These are phyloP conservation scores for Sclerotinia minor DNA, from an alignment of 2,329 filamentous ascomycete species.

Conservation along the genomic window DNA sequence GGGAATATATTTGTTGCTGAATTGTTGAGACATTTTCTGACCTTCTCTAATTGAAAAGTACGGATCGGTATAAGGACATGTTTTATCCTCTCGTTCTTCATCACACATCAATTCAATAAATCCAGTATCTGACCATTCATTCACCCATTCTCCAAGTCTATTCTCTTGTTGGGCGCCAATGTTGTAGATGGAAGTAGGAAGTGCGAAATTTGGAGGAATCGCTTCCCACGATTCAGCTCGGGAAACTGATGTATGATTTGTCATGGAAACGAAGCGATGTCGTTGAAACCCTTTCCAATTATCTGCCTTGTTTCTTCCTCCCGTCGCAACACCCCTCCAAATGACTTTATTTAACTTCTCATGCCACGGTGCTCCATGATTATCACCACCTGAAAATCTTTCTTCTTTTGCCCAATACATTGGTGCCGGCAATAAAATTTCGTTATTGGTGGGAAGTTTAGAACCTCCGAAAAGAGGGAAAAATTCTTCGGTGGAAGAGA, in stretches of 20 bases:
- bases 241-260: slow-evolving; percentile 49
- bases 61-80: slow-evolving; percentile 47
- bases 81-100: slow-evolving; percentile 46
- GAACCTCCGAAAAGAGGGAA: slow-evolving; percentile 63
- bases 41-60: slow-evolving; percentile 47
- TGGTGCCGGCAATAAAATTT: slow-evolving; percentile 63
- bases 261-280: slow-evolving; percentile 56
- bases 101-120: slow-evolving; percentile 49
- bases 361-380: slow-evolving; percentile 58
- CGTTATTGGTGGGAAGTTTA: slow-evolving; percentile 62
- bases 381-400: slow-evolving; percentile 58
- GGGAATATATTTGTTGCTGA: slow-evolving; percentile 66
- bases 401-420: slow-evolving; percentile 63
- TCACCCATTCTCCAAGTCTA: slow-evolving; percentile 44
- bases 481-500: slow-evolving; percentile 54
- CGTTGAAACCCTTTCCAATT: slow-evolving; percentile 59
- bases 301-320: slow-evolving; percentile 51
- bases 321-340: slow-evolving; percentile 67
- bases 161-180: slow-evolving; percentile 47
- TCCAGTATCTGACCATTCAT: slow-evolving; percentile 41
- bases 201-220: slow-evolving; percentile 53
- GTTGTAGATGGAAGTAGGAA: slow-evolving; percentile 52
- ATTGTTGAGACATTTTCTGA: slow-evolving; percentile 59
- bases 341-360: slow-evolving; percentile 56
- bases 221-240: slow-evolving; percentile 39